Evolutionary conservation across 2,329 filamentous ascomycete species (phyloP), one percentile per base, ranked within the genome.

Genomic region (Colletotrichum tofieldiae): DNA sequence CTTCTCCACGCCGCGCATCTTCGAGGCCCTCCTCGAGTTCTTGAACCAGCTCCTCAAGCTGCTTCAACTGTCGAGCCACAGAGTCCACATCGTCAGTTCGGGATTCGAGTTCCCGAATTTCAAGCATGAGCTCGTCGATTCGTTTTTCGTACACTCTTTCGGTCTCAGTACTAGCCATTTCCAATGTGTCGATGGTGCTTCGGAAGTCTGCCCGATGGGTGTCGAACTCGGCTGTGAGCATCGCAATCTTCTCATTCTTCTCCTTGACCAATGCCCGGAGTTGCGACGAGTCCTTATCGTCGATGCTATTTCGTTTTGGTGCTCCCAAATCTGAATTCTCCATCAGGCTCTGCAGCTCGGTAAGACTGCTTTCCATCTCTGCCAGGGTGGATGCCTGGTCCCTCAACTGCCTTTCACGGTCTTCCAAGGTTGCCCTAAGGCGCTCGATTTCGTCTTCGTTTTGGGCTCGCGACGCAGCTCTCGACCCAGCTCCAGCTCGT

Each of bases 1-100:
- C 96, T 83, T 99, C 96, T 8, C 96, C 96, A 67, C 96, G 89
- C 66, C 96, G 89, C 59, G 96, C 95, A 83, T 99, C 96, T 83
- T 99, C 96, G 1, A 99, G 87, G 0, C 96, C 96, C 82, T 99
- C 96, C 81, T 99, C 96, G 0, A 99, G 89, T 81, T 99, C 96
- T 77, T 97, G 96, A 2, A 99, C 96, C 43, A 98, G 89, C 80
- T 98, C 96, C 81, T 98, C 96, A 1, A 99, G 87, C 82, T 98
- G 95, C 84, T 98, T 98, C 66, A 99, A 87, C 82, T 99, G 96
- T 74, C 89, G 89, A 8, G 96, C 95, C 26, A 99, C 95, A 35
- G 92, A 93, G 77, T 98, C 94, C 9, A 99, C 95, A 79, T 99
- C 96, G 71, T 97, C 92, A 51, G 92, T 93, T 55, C 93, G 89